Conservation (phyloP, 108 stramenopile species). For the Chaetoceros tenuissimus region DNA sequence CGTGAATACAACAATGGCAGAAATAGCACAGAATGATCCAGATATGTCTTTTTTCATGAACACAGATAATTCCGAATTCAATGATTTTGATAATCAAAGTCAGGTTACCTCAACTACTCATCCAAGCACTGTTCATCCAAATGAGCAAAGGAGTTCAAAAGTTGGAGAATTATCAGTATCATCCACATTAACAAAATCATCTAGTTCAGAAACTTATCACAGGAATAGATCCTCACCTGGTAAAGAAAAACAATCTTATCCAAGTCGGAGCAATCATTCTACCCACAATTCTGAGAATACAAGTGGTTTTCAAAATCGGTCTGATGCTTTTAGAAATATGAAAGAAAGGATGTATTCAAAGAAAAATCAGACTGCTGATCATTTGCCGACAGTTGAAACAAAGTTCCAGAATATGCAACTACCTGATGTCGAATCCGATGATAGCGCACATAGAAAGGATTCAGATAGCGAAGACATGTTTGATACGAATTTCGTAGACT, state of each 20-base stretch:
- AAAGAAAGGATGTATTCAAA: background rate
- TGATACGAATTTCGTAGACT: too few species aligned
- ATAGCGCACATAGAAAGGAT: background rate
- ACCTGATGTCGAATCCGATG: background rate
- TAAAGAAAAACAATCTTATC: background rate
- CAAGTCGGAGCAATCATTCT: too few species aligned
- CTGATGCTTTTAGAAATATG: background rate
- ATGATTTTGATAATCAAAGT: background rate
- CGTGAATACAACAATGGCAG: slow-evolving; percentile 60
- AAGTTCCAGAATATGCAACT: background rate
- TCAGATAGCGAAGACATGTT: too few species aligned
- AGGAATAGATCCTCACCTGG: background rate
- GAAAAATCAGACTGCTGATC: background rate
- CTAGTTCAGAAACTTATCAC: background rate
- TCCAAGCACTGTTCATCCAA: background rate
- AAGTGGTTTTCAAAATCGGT: background rate
- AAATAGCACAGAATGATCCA: slow-evolving; percentile 35
- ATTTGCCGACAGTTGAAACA: background rate
- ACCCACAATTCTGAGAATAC: too few species aligned
- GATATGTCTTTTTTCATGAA: slow-evolving; percentile 31
- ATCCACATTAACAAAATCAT: background rate
- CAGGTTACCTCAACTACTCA: background rate
- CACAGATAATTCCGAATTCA: background rate
- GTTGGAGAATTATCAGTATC: background rate
- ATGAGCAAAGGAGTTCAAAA: too few species aligned